A percentile compares a stretch with the other conserved stretches of the same genome.
Conservation (phyloP, 495 filamentous ascomycete genomes). For the Elaphomyces granulatus region DNA sequence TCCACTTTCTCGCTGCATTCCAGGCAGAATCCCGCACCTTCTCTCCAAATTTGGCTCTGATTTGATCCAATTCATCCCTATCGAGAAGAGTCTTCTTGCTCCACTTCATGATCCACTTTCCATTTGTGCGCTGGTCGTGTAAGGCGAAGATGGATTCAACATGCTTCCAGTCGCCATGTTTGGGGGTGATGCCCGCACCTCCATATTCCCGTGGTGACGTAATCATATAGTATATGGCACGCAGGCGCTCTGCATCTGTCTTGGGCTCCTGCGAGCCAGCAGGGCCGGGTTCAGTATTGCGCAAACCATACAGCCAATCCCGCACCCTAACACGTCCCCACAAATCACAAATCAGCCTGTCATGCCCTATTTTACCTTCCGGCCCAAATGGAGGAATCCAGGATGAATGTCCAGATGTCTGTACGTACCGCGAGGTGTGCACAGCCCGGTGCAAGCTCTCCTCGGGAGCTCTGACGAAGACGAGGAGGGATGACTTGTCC, state of each 20-base stretch:
- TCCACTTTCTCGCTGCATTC: background rate
- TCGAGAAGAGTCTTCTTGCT: conserved; percentile 65
- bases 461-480: conserved; percentile 59
- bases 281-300: conserved; percentile 55
- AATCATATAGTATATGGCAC: conserved; percentile 75
- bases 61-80: conserved; percentile 62
- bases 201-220: conserved; percentile 67
- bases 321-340: conserved; percentile 45
- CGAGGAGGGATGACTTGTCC: conserved; percentile 56
- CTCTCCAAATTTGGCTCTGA: conserved; percentile 83
- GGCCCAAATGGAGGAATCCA: no score
- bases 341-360: conserved; percentile 1
- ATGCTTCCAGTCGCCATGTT: conserved; percentile 69
- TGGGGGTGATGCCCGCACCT: conserved; percentile 78
- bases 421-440: conserved; percentile 54
- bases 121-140: conserved; percentile 79
- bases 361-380: no score
- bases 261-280: conserved; percentile 55
- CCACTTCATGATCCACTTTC: conserved; percentile 82
- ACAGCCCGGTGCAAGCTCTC: conserved; percentile 36
- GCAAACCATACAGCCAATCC: conserved; percentile 92
- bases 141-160: conserved; percentile 77
- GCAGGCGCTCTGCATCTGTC: conserved; percentile 75
- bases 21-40: conserved; percentile 33
- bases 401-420: no score